Base-by-base conservation (phyloP, 2,329 filamentous ascomycete species). In the Penicillium rolfsii region DNA sequence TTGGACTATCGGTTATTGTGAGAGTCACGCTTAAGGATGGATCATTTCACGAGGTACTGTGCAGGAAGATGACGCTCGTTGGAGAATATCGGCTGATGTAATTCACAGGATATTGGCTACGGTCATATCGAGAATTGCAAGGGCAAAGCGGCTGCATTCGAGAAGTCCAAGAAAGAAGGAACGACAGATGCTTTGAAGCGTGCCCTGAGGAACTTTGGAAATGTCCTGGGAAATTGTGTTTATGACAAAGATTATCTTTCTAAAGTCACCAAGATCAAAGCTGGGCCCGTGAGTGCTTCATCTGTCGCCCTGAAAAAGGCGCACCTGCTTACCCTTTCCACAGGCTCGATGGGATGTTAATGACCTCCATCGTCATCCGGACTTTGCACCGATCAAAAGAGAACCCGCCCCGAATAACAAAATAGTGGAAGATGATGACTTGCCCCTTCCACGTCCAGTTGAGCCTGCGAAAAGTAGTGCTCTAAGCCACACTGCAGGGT, bases 81-180 rank as follows among this genome's bases (percentile, higher is more conserved):
- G 22, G 22, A n/a, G 22, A 22, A 30, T 9, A 40, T 12, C 22
- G 4, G 36, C 70, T 64, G 7, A 48, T 30, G 35, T 26, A 11
- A 2, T 55, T 54, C 14, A 8, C 59, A 86, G 84, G 95, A 99
- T 73, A 90, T 98, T 64, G 95, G 95, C 30, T 99, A 99, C 72
- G 95, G 95, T 7, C 91, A 95, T 67, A 96, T 96, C 69, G 94
- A 98, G 76, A 99, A 99, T 72, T 92, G 89, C 76, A 96, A 94
- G 78, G 91, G 91, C 58, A 99, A 99, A 79, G 94, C 93, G 3
- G 90, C 91, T 55, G 95, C 94, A 0, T 99, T 98, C 71, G 95
- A 99, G 76, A 99, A 99, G 79, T 93, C 95, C 1, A 99, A 98
- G 81, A 99, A 99, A 76, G 93, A 98, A 80, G 96, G 92, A 7